Base-by-base conservation (phyloP, 257 asterid species). In the Cordia subcordata region DNA sequence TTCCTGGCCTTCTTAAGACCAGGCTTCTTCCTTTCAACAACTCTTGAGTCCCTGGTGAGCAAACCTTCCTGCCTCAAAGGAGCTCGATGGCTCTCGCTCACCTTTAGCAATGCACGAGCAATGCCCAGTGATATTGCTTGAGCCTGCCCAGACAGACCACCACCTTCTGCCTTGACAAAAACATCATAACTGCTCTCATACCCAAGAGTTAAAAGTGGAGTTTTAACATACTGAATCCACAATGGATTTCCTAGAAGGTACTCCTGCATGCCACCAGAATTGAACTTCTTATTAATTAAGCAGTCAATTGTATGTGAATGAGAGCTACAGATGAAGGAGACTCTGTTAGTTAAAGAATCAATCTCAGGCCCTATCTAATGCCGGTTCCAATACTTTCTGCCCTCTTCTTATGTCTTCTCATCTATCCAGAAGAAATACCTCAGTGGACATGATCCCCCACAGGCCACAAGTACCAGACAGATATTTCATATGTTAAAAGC, bases 161-260 rank as follows among this genome's bases (percentile, higher is more conserved):
- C 97, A 8, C 99, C 99, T 10, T 89, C 88, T 10, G 97, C 97
- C 75, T 89, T 93, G 49, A 93, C 88, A 66, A 89, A 93, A 11
- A 87, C 86, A 49, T 93, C 99, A 22, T 89, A 93, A 80, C 88
- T 89, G 50, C 67, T 63, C 79, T 93, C 97, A 19, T 89, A 93
- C 27, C 99, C 99, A 62, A 93, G 72, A 38, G 88, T 79, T 32
- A 82, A 62, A 27, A 89, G 64, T 0, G 99, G 99, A 46, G 95
- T 85, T 80, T 77, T 93, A 8, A 89, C 90, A 57, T 93, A 93
- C 80, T 86, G 92, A 68, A 93, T 83, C 97, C 97, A 93, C 44
- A 89, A 61, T 37, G 99, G 99, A 44, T 93, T 93, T 35, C 96
- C 97, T 77, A 89, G 99, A 68, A 93, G 96, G 75, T 93, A 93